Percentiles rank a stretch among this genome's conserved stretches.
Evolutionary conservation across 257 asterid genomes (phyloP).

Genomic region (Lavandula angustifolia): DNA sequence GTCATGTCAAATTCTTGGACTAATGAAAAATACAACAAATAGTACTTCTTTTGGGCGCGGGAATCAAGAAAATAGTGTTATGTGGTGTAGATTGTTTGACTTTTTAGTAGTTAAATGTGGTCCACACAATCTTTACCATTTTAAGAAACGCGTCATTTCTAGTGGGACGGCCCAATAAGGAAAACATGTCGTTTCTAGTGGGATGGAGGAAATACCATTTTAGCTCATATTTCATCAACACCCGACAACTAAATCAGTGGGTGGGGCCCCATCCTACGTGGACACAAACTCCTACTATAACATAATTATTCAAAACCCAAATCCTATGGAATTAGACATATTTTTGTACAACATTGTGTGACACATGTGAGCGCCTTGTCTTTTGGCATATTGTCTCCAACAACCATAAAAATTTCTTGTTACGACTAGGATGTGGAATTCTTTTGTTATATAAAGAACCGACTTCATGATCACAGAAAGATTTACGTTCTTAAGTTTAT

Average conservation of each 20-base stretch:
- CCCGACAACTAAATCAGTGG: constrained; percentile 30
- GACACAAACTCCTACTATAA: constrained; percentile 9
- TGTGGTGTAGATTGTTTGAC: too few relatives aligned
- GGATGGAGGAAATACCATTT: constrained; percentile 12
- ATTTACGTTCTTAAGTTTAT: too few relatives aligned
- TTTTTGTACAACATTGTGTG: constrained; percentile 20
- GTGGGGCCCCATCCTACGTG: constrained; percentile 29
- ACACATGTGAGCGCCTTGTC: constrained; percentile 33
- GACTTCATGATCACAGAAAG: too few relatives aligned
- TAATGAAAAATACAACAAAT: background rate
- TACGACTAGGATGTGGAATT: too few relatives aligned
- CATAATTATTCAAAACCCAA: constrained; percentile 2
- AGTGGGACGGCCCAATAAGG: too few relatives aligned
- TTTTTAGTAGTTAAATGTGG: too few relatives aligned
- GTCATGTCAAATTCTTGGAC: background rate
- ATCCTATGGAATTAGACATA: constrained; percentile 16
- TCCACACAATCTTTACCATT: too few relatives aligned
- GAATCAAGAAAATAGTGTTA: too few relatives aligned
- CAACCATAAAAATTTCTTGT: constrained; percentile 1
- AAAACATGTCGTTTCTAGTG: too few relatives aligned
- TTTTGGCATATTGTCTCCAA: constrained; percentile 36
- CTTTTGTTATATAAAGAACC: too few relatives aligned
- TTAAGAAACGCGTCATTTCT: too few relatives aligned
- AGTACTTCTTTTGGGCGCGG: too few relatives aligned
- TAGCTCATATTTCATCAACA: constrained; percentile 24